Evolutionary conservation across 805 yeast species (phyloP), one percentile per base, ranked within the genome.

Genomic region (Nematodospora valgi): DNA sequence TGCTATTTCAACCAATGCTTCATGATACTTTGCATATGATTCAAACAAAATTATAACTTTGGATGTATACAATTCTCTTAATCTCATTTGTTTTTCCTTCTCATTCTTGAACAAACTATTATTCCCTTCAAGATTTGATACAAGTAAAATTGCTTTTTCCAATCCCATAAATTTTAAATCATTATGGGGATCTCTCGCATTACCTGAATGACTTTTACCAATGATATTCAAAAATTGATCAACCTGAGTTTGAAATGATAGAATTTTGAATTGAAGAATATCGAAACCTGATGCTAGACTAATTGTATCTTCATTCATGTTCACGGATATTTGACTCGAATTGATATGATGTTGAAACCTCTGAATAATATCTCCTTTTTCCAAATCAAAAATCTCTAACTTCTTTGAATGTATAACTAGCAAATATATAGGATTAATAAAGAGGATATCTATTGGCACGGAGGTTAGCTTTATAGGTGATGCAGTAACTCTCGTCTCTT

Each of bases 1-100:
- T 9, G 66, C 53, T 12, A 66, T 58, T 3, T 57, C 68, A 2
- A 63, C 67, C 23, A 68, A 45, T 0, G 72, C 45, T 41, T 64
- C 70, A 31, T 60, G 67, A 43, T 52, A 68, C 35, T 52, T 59
- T 3, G 52, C 42, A 38, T 59, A 63, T 11, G 49, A 40, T 23
- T 58, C 64, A 39, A 67, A 68, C 11, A 59, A 44, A 0, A 61
- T 36, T 3, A 45, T 37, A 2, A 63, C 67, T 38, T 58, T 66
- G 19, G 51, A 49, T 29, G 53, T 57, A 40, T 58, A 53, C n/a
- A 66, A 45, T 14, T 60, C 59, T n/a, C 73, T 45, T 21, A 67
- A 41, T 18, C 44, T 45, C 7, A 66, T 52, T 28, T 50, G 59
- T 37, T 65, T 64, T 23, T 45, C 46, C 39, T 59, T 59, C 17